These are phyloP conservation scores for Penicillium digitatum DNA, from an alignment of 2,329 filamentous ascomycete species.

Conservation along the genomic window DNA sequence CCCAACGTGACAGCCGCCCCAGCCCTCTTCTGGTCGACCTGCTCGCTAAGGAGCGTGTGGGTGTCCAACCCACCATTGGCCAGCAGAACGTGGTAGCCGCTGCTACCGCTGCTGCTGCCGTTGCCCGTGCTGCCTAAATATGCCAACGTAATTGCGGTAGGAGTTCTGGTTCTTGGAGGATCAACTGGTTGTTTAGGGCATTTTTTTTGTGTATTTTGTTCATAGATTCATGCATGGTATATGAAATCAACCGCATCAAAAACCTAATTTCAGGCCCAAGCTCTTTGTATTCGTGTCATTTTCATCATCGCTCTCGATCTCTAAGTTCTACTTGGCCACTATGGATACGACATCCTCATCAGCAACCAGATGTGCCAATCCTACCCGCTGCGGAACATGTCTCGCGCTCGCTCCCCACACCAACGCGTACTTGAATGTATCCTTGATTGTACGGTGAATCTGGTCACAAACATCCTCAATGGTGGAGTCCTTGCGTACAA, in stretches of 20 bases:
- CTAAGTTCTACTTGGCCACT: constrained; percentile 46
- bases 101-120: constrained; percentile 17
- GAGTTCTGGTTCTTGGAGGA: constrained; percentile 13
- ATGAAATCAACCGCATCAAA: constrained; percentile 11
- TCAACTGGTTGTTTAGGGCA: constrained; percentile 15
- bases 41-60: constrained; percentile 89
- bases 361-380: constrained; percentile 71
- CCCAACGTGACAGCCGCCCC: constrained; percentile 78
- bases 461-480: constrained; percentile 97
- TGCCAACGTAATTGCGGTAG: neutral
- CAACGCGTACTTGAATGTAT: constrained; percentile 97
- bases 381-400: constrained; percentile 91
- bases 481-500: constrained; percentile 79
- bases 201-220: constrained; percentile 12
- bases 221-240: constrained; percentile 13
- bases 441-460: constrained; percentile 90
- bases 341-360: constrained; percentile 68
- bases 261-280: constrained; percentile 3
- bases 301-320: constrained; percentile 3
- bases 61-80: constrained; percentile 68
- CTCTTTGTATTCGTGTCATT: constrained; percentile 8
- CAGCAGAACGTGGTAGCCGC: constrained; percentile 43
- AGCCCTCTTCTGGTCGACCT: constrained; percentile 85
- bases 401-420: constrained; percentile 97
- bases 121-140: constrained; percentile 27